Evolutionary conservation across 306 rosid genomes (phyloP).

Genomic region (Biancaea sappan): DNA sequence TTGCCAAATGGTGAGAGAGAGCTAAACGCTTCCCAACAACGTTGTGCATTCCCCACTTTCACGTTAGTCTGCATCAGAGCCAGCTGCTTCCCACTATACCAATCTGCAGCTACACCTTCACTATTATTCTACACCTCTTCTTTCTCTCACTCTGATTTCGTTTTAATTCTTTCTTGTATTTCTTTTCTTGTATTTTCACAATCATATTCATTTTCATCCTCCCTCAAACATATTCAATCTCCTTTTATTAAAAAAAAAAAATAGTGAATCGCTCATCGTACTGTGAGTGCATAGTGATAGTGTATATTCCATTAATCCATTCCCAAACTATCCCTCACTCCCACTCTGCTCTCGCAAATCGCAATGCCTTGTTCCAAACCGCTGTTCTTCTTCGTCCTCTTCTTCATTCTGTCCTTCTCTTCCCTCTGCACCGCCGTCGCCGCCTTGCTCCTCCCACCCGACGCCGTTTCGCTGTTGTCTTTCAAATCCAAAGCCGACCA

Average conservation of each 20-base stretch:
- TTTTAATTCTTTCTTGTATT: too few relatives aligned
- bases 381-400: neutral
- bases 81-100: neutral
- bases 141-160: neutral
- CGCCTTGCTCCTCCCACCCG: constrained; percentile 42
- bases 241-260: too few relatives aligned
- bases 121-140: too few relatives aligned
- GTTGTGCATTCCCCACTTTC: neutral
- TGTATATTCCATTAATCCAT: neutral
- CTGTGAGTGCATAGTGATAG: too few relatives aligned
- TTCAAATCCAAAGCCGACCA: constrained; percentile 83
- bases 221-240: too few relatives aligned
- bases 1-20: too few relatives aligned
- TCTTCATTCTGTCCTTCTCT: neutral
- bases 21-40: neutral
- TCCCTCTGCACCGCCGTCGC: neutral
- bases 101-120: too few relatives aligned
- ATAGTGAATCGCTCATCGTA: too few relatives aligned
- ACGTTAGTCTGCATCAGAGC: neutral
- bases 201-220: too few relatives aligned
- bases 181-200: too few relatives aligned
- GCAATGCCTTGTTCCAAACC: constrained; percentile 26
- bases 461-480: constrained; percentile 71
- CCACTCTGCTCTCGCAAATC: neutral
- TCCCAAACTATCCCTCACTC: neutral